phyloP scores from a whole-genome alignment of 306 rosid species.

The Ziziphus jujuba region DNA sequence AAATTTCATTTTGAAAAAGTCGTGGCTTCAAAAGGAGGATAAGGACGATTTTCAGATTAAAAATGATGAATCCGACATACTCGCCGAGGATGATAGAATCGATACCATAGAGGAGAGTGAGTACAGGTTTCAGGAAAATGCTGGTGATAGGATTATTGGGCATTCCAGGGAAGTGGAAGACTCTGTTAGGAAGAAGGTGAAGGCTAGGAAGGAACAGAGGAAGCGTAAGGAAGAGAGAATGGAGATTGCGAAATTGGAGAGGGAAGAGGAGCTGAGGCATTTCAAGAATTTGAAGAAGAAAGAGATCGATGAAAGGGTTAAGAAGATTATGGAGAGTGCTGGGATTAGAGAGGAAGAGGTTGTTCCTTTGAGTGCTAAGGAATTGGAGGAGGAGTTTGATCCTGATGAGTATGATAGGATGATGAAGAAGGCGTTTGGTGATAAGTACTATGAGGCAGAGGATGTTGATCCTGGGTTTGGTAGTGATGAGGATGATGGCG shows the following conservation, averaged over 20 bases:
- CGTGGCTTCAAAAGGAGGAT: conserved; percentile 57
- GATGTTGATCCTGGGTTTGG: conserved; percentile 59
- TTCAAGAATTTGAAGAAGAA: conserved; percentile 89
- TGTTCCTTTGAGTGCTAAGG: conserved; percentile 47
- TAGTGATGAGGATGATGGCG: conserved; percentile 45
- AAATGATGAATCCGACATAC: conserved; percentile 56
- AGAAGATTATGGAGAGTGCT: conserved; percentile 64
- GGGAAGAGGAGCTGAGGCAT: conserved; percentile 89
- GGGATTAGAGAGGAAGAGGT: conserved; percentile 66
- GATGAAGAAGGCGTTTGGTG: conserved; percentile 76
- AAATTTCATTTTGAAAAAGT: conserved; percentile 54
- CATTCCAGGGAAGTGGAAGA: conserved; percentile 72
- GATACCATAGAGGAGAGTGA: conserved; percentile 84
- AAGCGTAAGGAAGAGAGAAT: conserved; percentile 86
- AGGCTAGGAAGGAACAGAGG: conserved; percentile 80
- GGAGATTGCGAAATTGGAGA: conserved; percentile 72
- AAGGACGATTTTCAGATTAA: conserved; percentile 17
- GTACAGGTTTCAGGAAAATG: conserved; percentile 75
- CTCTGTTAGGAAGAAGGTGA: conserved; percentile 80
- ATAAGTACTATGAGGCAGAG: conserved; percentile 61
- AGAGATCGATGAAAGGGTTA: conserved; percentile 71
- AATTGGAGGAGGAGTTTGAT: conserved; percentile 80
- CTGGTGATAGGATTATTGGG: conserved; percentile 70
- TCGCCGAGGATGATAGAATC: conserved; percentile 70
- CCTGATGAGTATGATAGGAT: conserved; percentile 82